Base-by-base conservation (phyloP, 208 protist species). In the Trypanosoma scelopori region DNA sequence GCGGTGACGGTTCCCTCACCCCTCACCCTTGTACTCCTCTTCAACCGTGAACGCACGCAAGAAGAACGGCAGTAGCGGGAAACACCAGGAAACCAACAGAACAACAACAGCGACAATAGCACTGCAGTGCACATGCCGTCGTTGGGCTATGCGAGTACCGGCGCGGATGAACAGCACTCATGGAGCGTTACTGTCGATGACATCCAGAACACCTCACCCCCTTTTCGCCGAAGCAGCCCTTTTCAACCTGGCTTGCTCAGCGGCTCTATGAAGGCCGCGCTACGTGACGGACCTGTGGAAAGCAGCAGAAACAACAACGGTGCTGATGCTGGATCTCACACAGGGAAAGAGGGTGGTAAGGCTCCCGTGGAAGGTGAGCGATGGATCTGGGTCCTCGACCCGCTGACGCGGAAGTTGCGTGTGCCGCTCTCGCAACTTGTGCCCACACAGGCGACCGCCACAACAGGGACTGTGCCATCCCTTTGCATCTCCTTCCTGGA, bases 321-420 rank as follows among this genome's bases (percentile, higher is more conserved):
- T 16, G n/a, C 3, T 20, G 46, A 41, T 53, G n/a, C 1, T 20
- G 46, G 39, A 0, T 30, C 22, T 15, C n/a, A 28, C 18, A 32
- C 18, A 5, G 9, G 43, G 12, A 47, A 30, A 25, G 62, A 68
- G 15, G 30, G n/a, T 18, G 61, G 12, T 39, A 55, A 48, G 16
- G 1, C 5, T 15, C n/a, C 7, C 4, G 28, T 1, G 2, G 51
- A 62, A 12, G 50, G 49, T 23, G 69, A 69, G 30, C 55, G 48
- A 5, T 95, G 84, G 81, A 92, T 95, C 55, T 95, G 89, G 87
- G 89, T 95, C 45, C 73, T 95, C 15, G 89, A 95, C 62, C 89
- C 89, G 1, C 77, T 92, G 74, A 93, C 89, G 5, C 81, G 89
- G 28, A 95, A 95, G 59, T 69, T 95, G 49, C 84, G 86, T 11